These are phyloP conservation scores for Curvularia sp. DNA, from an alignment of 2,329 filamentous ascomycete genomes.

Conservation along the genomic window DNA sequence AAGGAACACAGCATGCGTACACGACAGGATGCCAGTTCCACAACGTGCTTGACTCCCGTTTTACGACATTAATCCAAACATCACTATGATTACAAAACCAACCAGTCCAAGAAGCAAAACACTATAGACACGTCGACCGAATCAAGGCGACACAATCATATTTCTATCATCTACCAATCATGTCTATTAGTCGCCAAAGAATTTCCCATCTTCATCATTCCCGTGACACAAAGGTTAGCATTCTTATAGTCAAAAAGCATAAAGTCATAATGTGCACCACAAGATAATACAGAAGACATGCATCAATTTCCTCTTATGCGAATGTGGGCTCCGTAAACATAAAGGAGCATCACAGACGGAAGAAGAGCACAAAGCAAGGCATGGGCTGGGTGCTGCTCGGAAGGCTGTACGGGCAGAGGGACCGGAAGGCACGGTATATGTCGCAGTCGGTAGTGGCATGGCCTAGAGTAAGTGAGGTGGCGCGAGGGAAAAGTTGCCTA, in stretches of 20 bases:
- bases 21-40: too few species aligned
- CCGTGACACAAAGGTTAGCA: not conserved
- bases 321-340: slow-evolving; percentile 4
- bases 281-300: not conserved
- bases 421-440: not conserved
- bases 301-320: not conserved
- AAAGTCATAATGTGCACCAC: not conserved
- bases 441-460: slow-evolving; percentile 8
- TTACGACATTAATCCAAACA: not conserved
- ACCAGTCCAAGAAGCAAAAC: not conserved
- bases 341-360: slow-evolving; percentile 12
- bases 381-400: not conserved
- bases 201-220: not conserved
- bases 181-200: not conserved
- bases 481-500: not conserved
- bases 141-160: not conserved
- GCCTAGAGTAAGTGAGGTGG: slow-evolving; percentile 1
- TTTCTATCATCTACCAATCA: not conserved
- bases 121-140: not conserved
- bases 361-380: not conserved
- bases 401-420: not conserved
- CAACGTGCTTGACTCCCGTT: too few species aligned
- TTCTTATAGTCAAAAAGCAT: not conserved
- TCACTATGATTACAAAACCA: not conserved
- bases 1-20: too few species aligned